Base-by-base conservation (phyloP, 163 green algal genomes). In the Chlorella variabilis region DNA sequence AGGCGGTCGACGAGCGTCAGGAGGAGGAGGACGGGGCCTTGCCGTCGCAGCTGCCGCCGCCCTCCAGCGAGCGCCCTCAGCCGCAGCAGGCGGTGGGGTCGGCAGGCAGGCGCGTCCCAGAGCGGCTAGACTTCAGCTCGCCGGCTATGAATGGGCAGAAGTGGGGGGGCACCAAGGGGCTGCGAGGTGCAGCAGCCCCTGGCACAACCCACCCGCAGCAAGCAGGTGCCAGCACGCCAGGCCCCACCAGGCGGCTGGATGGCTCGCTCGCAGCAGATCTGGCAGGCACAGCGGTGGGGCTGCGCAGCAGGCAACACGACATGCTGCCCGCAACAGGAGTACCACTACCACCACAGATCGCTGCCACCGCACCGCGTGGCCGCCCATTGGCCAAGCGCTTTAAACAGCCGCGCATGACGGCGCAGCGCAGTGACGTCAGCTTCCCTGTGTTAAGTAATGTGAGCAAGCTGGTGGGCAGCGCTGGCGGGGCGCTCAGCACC, bases 71-170 rank as follows among this genome's bases (percentile, higher is more conserved):
- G 0, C 71, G 51, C 17, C 49, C 33, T n/a, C n/a, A 23, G 23
- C 36, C 48, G 54, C 15, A 65, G 39, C 23, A 29, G 36, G 25
- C 29, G 17, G 21, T 31, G 56, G 54, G 33, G 15, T 17, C 0
- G 56, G 1, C 29, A 31, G 25, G 17, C 1, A 38, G 1, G 27
- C 25, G 73, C 36, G 73, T 8, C 0, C 56, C 39, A 27, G 21
- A 70, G 39, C 73, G 73, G 25, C 73, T 80, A 5, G 56, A 80
- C n/a, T 80, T 80, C 20, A 80, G 73, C 56, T 80, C 73, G 2
- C 73, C 73, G 2, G 54, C 56, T 4, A 61, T 78, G 48, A 62
- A 63, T 13, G 68, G 68, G 29, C 42, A 29, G n/a, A 20, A 56
- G 41, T 2, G n/a, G 68, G 42, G 9, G 18, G 42, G 21, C 31